These are phyloP conservation scores for Posidonia australis DNA, from an alignment of 106 monocot species.

Conservation along the genomic window DNA sequence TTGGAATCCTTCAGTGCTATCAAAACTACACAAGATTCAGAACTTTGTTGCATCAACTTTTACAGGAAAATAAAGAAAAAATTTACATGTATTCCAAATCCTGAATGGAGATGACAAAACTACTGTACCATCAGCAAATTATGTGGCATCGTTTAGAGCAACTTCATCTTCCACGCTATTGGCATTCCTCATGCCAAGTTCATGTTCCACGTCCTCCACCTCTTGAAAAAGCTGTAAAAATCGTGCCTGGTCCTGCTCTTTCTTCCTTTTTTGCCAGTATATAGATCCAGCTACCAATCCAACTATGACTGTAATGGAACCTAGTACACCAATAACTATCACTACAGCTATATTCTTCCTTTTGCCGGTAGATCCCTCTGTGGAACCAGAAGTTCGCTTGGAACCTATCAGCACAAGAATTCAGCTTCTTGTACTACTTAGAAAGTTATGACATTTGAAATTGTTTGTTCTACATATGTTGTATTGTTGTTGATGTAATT, in stretches of 20 bases:
- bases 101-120: neutral
- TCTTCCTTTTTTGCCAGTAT: conserved; percentile 71
- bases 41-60: neutral
- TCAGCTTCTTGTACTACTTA: neutral
- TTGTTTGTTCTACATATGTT: neutral
- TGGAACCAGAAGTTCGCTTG: neutral
- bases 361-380: conserved; percentile 7
- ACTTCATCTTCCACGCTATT: neutral
- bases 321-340: conserved; percentile 24
- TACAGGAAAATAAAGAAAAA: neutral
- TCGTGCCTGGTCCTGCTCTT: conserved; percentile 61
- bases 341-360: conserved; percentile 23
- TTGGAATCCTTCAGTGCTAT: neutral
- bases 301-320: conserved; percentile 20
- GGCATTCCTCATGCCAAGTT: conserved; percentile 37
- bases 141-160: neutral
- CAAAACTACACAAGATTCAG: neutral
- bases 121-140: neutral
- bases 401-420: conserved; percentile 2
- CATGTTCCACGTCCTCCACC: conserved; percentile 66
- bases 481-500: neutral
- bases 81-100: neutral
- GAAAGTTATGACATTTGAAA: neutral
- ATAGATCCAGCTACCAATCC: conserved; percentile 24
- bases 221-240: conserved; percentile 78